A percentile compares a stretch with the other conserved stretches of the same genome.
Evolutionary conservation across 805 yeast species (phyloP).

Genomic region (Wickerhamiella nectarea): DNA sequence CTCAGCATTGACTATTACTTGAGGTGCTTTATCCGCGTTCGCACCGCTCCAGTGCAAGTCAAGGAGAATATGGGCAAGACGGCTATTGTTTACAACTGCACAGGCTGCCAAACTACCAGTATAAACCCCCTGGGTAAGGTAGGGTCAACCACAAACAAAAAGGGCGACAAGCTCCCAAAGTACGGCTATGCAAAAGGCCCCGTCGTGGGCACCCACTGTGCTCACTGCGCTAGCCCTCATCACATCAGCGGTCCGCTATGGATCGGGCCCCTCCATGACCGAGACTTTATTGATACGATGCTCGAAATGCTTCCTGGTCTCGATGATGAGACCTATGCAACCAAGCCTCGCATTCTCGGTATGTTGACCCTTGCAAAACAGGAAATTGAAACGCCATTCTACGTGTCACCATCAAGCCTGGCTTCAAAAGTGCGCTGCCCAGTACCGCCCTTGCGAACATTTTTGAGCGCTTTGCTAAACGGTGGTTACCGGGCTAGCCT

Average conservation of each 20-base stretch:
- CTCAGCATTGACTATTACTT: conserved; percentile 88
- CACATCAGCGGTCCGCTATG: conserved; percentile 97
- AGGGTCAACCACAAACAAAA: conserved; percentile 13
- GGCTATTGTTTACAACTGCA: conserved; percentile 68
- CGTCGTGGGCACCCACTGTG: conserved; percentile 46
- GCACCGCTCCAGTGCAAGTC: conserved; percentile 65
- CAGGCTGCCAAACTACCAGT: conserved; percentile 67
- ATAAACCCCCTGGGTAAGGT: conserved; percentile 65
- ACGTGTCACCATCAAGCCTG: conserved; percentile 65
- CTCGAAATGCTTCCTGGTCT: conserved; percentile 40
- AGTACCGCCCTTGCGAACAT: conserved; percentile 61
- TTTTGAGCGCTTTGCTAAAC: conserved; percentile 71
- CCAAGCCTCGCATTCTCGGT: conserved; percentile 75
- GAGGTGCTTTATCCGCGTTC: conserved; percentile 67
- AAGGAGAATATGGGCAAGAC: conserved; percentile 66
- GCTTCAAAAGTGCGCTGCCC: conserved; percentile 67
- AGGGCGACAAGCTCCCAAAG: conserved; percentile 26
- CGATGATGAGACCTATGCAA: conserved; percentile 50
- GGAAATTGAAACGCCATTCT: conserved; percentile 66
- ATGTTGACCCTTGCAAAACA: conserved; percentile 74
- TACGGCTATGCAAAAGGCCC: conserved; percentile 56
- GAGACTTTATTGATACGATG: conserved; percentile 50
- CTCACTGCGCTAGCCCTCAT: conserved; percentile 52
- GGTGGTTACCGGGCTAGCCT: conserved; percentile 70
- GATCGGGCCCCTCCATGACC: conserved; percentile 66